These are phyloP conservation scores for Termitomyces sp. DNA, from an alignment of 768 basidiomycete species.

Conservation along the genomic window DNA sequence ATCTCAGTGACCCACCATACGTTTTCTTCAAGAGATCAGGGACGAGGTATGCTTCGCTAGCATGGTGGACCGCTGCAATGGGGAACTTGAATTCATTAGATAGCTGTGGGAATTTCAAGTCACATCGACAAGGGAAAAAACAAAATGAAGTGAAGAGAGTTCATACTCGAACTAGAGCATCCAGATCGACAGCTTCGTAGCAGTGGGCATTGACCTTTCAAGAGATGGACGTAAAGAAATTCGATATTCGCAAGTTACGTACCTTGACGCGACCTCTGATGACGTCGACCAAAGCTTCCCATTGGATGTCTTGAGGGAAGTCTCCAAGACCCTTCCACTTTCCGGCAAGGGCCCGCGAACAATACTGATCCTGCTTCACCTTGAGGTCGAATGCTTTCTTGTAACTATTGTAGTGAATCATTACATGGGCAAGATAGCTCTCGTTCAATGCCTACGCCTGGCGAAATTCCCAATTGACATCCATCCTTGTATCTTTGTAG, in stretches of 20 bases:
- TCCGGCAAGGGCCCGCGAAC: constrained; percentile 42
- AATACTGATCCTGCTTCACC: constrained; percentile 66
- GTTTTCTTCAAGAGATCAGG: constrained; percentile 71
- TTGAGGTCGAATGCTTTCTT: constrained; percentile 66
- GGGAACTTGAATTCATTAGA: constrained; percentile 85
- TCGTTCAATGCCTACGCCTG: constrained; percentile 42
- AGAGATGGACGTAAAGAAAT: background rate
- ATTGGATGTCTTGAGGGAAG: constrained; percentile 71
- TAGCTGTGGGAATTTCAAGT: constrained; percentile 37
- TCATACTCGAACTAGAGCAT: constrained; percentile 61
- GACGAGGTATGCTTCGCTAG: constrained; percentile 80
- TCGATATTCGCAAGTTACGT: background rate
- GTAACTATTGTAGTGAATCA: constrained; percentile 36
- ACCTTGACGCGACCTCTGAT: constrained; percentile 78
- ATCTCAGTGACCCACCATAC: constrained; percentile 44
- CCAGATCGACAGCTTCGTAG: constrained; percentile 65
- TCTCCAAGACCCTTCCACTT: constrained; percentile 49
- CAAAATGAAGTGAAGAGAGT: background rate
- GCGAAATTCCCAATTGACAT: constrained; percentile 66
- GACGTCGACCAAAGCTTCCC: constrained; percentile 79
- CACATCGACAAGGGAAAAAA: background rate
- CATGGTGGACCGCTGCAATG: constrained; percentile 75
- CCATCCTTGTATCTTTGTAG: constrained; percentile 60
- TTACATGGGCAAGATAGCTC: background rate
- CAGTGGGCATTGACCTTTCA: constrained; percentile 54